phyloP scores from a whole-genome alignment of 352 stramenopile genomes.

The Phytopythium vexans region DNA sequence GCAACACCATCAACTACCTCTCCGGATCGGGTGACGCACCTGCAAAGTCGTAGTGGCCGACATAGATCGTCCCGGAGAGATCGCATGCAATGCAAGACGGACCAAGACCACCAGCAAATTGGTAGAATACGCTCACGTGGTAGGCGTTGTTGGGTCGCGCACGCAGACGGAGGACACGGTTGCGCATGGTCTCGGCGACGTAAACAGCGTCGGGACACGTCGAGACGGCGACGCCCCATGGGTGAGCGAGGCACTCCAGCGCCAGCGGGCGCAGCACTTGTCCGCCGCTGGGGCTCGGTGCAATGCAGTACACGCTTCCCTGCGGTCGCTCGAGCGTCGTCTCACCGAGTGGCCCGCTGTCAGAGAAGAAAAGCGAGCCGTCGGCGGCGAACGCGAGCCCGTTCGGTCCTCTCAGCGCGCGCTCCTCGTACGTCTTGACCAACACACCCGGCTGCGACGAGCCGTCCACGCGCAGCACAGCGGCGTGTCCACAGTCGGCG shows the following conservation, averaged over 20 bases:
- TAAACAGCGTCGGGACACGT: slow-evolving; percentile 47
- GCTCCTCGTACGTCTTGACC: slow-evolving; percentile 83
- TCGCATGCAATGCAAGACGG: slow-evolving; percentile 73
- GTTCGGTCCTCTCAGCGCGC: slow-evolving; percentile 67
- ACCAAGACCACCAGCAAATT: slow-evolving; percentile 77
- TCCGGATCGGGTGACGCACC: slow-evolving; percentile 16
- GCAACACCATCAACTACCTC: neutral
- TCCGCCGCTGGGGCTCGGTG: slow-evolving; percentile 53
- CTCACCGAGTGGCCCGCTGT: slow-evolving; percentile 81
- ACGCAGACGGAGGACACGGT: slow-evolving; percentile 70
- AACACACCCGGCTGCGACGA: slow-evolving; percentile 58
- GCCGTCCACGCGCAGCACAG: slow-evolving; percentile 67
- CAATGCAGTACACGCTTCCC: slow-evolving; percentile 80
- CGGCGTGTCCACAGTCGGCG: slow-evolving; percentile 67
- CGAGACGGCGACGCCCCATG: slow-evolving; percentile 54
- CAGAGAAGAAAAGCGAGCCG: slow-evolving; percentile 79
- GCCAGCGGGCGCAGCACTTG: slow-evolving; percentile 71
- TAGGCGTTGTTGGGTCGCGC: slow-evolving; percentile 65
- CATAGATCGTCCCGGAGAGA: slow-evolving; percentile 57
- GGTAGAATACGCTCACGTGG: slow-evolving; percentile 78
- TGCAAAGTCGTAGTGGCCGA: slow-evolving; percentile 84
- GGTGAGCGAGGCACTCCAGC: slow-evolving; percentile 78
- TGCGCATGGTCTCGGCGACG: slow-evolving; percentile 77
- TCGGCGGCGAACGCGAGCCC: slow-evolving; percentile 55
- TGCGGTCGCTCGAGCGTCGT: slow-evolving; percentile 76